A percentile compares a stretch with the other conserved stretches of the same genome.
These are phyloP conservation scores for Cinnamomum micranthum DNA, from an alignment of 164 flowering plant genomes.

Conservation along the genomic window DNA sequence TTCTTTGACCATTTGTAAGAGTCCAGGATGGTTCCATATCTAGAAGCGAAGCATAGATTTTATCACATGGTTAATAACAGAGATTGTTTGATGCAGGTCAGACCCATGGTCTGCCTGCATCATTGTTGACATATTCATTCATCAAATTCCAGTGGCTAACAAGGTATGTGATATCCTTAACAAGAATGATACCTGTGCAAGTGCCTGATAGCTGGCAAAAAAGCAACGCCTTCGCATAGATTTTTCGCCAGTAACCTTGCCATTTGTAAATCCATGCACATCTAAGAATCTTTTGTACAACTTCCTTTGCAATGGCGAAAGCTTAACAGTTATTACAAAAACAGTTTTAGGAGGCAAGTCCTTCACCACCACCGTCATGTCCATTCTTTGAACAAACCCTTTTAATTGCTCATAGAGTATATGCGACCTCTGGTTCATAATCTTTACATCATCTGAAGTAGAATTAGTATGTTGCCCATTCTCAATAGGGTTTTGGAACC, in stretches of 20 bases:
- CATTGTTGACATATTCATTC: not conserved
- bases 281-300: constrained; percentile 82
- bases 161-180: not conserved
- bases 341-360: constrained; percentile 98
- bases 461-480: constrained; percentile 97
- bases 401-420: constrained; percentile 93
- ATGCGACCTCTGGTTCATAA: constrained; percentile 97
- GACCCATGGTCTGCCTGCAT: too few relatives aligned
- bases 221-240: constrained; percentile 50
- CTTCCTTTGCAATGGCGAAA: constrained; percentile 80
- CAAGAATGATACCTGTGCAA: constrained; percentile 70
- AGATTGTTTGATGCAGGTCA: too few relatives aligned
- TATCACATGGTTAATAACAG: not conserved
- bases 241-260: constrained; percentile 52
- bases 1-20: constrained; percentile 76
- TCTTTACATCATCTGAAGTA: constrained; percentile 79
- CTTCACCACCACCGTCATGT: constrained; percentile 86
- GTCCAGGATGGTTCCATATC: constrained; percentile 99
- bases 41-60: constrained; percentile 22
- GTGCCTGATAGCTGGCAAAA: constrained; percentile 92
- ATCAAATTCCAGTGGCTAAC: not conserved
- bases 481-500: constrained; percentile 96
- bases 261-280: constrained; percentile 77
- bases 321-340: constrained; percentile 87
- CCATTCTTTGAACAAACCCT: constrained; percentile 98